phyloP scores from a whole-genome alignment of 148 eudicot species.

The Dysphania ambrosioides region DNA sequence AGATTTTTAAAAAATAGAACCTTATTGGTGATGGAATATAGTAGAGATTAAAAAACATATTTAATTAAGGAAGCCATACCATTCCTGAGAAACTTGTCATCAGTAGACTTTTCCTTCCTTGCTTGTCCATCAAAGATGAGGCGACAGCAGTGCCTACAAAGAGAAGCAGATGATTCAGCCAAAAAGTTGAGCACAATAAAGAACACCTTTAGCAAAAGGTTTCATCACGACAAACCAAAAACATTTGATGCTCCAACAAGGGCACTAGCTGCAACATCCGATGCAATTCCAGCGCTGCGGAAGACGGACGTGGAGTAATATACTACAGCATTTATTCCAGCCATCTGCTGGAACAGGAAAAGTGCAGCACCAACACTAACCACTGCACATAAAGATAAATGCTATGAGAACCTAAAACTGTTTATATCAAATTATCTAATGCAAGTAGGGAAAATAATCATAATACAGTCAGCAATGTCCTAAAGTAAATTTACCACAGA shows the following conservation, averaged over 20 bases:
- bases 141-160: slow-evolving; percentile 77
- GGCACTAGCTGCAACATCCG: slow-evolving; percentile 99
- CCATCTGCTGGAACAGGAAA: slow-evolving; percentile 95
- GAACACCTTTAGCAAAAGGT: not conserved
- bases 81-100: slow-evolving; percentile 91
- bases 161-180: slow-evolving; percentile 12
- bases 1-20: not conserved
- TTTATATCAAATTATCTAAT: not conserved
- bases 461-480: not conserved
- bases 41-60: not conserved
- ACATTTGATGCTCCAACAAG: slow-evolving; percentile 95
- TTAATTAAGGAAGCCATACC: slow-evolving; percentile 34
- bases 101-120: slow-evolving; percentile 94
- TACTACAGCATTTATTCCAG: slow-evolving; percentile 96
- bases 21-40: not conserved
- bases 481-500: too few species aligned
- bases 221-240: slow-evolving; percentile 46
- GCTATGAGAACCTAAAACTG: not conserved
- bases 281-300: slow-evolving; percentile 89
- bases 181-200: not conserved
- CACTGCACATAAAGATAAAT: slow-evolving; percentile 45
- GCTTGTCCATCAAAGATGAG: slow-evolving; percentile 86
- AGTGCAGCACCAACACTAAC: slow-evolving; percentile 96
- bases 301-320: slow-evolving; percentile 94
- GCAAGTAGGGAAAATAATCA: not conserved